These are phyloP conservation scores for Suillus subalutaceus DNA, from an alignment of 768 basidiomycete genomes.

Conservation along the genomic window DNA sequence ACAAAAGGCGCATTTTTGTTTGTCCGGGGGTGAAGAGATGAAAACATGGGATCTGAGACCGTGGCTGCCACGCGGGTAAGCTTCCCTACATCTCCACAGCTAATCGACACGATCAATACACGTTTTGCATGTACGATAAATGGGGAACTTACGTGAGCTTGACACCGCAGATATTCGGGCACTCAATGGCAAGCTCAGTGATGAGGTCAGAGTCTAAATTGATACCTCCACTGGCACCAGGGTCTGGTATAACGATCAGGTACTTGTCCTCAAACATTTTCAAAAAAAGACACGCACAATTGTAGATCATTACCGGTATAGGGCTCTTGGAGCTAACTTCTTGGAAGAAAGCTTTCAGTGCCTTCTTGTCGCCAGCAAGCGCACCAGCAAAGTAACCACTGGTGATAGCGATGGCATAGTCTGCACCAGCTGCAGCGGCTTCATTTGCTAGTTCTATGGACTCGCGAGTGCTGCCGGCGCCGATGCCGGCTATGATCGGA, in stretches of 20 bases:
- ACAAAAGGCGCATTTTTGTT: constrained; percentile 71
- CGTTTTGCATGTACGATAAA: background rate
- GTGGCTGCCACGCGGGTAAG: constrained; percentile 79
- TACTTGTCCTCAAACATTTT: background rate
- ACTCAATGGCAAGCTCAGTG: constrained; percentile 73
- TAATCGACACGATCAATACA: constrained; percentile 32
- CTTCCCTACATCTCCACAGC: constrained; percentile 92
- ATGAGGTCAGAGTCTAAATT: constrained; percentile 91
- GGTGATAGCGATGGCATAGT: constrained; percentile 82
- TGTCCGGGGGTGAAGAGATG: constrained; percentile 65
- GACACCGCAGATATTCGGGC: constrained; percentile 80
- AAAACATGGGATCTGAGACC: constrained; percentile 61
- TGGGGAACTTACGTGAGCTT: constrained; percentile 76
- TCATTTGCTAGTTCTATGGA: constrained; percentile 74
- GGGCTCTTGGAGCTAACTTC: constrained; percentile 81
- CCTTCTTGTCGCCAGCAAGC: constrained; percentile 58
- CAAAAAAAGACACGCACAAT: constrained; percentile 54
- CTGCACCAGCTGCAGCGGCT: constrained; percentile 85
- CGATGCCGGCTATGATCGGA: constrained; percentile 83
- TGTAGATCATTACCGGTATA: constrained; percentile 88
- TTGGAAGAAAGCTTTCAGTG: constrained; percentile 77
- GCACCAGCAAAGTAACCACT: constrained; percentile 88
- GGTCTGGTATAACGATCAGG: constrained; percentile 51
- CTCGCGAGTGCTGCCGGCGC: constrained; percentile 81
- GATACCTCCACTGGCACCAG: constrained; percentile 86